Base-by-base conservation (phyloP, 2,329 filamentous ascomycete species). In the Geosmithia morbida region DNA sequence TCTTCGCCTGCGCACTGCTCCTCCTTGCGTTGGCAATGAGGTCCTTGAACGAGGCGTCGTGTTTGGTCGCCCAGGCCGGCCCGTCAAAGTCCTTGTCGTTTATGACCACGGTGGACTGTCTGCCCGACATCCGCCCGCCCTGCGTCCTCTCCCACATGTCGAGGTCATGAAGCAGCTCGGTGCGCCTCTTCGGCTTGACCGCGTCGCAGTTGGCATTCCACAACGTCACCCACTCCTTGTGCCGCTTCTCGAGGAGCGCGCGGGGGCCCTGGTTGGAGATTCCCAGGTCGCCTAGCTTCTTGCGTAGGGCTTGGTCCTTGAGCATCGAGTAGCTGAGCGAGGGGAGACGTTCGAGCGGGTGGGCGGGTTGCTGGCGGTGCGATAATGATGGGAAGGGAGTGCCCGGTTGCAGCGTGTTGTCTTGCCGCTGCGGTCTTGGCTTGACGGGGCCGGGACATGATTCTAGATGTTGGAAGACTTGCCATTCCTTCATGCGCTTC, bases 131-230 rank as follows among this genome's bases (percentile, higher is more conserved):
- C 44, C 69, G 69, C 2, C 77, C 75, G 8, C 87, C 86, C 52
- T 94, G 80, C 0, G 85, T 90, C 43, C 80, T 75, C 63, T 98
- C 92, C 90, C 92, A 97, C 1, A 77, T 65, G 19, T 90, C 84
- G 13, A 98, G 63, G 50, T 97, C 90, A 14, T 76, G 77, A 16
- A 94, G 64, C 4, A 98, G 63, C 49, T 92, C 82, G 7, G 66
- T 58, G 52, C 85, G 87, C 11, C 71, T 70, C 59, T 83, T 85
- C 0, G 87, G 87, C 2, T 70, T 69, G 37, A 75, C 76, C 2
- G 89, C 84, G 62, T 98, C 92, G 64, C 88, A 95, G 60, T 98
- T 98, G 11, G 94, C 86, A 61, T 98, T 98, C 84, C 87, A 96
- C 17, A 98, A 67, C 39, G 92, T 96, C 46, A 92, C 74, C 89